A percentile compares a stretch with the other conserved stretches of the same genome.
phyloP scores from a whole-genome alignment of 1,284 basidiomycete species.

The Ceratobasidium sp. region DNA sequence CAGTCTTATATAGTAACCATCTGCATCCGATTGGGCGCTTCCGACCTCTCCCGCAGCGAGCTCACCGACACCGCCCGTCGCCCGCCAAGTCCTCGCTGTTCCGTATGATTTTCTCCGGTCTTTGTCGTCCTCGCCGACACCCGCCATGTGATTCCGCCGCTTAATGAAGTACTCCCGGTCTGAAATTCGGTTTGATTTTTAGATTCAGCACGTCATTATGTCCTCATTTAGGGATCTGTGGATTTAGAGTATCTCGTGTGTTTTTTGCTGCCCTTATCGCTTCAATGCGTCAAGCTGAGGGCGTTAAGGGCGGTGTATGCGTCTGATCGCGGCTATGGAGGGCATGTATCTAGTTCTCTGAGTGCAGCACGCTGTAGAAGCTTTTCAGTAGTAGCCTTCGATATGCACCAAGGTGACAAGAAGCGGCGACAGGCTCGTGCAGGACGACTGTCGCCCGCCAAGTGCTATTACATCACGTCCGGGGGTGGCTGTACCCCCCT shows the following conservation, averaged over 20 bases:
- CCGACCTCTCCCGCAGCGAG: not conserved
- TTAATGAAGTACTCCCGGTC: not conserved
- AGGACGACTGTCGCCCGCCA: not conserved
- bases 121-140: not conserved
- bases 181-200: not conserved
- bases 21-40: slow-evolving; percentile 38
- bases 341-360: too few species aligned
- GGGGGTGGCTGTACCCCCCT: slow-evolving; percentile 10
- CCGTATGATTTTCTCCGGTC: slow-evolving; percentile 7
- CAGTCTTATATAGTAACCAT: slow-evolving; percentile 3
- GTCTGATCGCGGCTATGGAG: too few species aligned
- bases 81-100: slow-evolving; percentile 22
- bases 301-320: too few species aligned
- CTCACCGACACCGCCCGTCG: not conserved
- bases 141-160: not conserved
- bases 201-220: too few species aligned
- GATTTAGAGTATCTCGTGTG: too few species aligned
- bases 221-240: too few species aligned
- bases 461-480: not conserved
- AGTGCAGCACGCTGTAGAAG: too few species aligned
- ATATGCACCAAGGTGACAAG: not conserved
- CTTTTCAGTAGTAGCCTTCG: too few species aligned
- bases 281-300: too few species aligned
- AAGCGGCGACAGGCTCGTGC: not conserved
- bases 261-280: too few species aligned